Conservation (phyloP, 2,329 filamentous ascomycete genomes). For the Diaporthe citriasiana region DNA sequence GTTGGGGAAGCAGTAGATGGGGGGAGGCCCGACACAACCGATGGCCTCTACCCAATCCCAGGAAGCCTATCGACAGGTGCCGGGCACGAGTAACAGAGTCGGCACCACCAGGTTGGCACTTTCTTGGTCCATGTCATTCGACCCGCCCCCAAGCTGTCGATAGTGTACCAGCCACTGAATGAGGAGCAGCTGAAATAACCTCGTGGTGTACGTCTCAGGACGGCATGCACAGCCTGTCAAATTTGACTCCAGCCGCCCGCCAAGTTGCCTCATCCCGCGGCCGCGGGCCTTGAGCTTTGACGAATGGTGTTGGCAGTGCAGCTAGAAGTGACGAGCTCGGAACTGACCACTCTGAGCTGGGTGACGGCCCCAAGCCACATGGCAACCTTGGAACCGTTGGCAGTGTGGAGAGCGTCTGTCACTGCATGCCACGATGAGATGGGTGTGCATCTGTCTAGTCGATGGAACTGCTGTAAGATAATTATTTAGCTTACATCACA, state of each 20-base stretch:
- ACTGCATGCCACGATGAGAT: neutral
- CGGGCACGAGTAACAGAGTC: constrained; percentile 15
- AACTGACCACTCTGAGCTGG: neutral
- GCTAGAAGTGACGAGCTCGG: constrained; percentile 1
- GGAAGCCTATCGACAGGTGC: constrained; percentile 6
- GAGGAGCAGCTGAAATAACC: constrained; percentile 29
- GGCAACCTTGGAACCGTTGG: constrained; percentile 20
- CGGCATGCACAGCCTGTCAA: constrained; percentile 32
- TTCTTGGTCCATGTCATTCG: constrained; percentile 32
- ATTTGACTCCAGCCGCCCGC: constrained; percentile 26
- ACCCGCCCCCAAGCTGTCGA: constrained; percentile 27
- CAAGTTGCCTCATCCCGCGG: constrained; percentile 17
- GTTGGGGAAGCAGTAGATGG: constrained; percentile 7
- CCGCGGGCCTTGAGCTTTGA: neutral
- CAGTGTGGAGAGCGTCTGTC: constrained; percentile 6
- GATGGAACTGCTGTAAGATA: constrained; percentile 13
- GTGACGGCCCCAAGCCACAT: constrained; percentile 41
- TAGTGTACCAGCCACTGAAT: constrained; percentile 20
- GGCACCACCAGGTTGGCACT: constrained; percentile 22
- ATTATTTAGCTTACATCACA: neutral
- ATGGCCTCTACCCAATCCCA: neutral
- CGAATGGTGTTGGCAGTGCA: neutral
- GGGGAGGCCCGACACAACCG: constrained; percentile 25
- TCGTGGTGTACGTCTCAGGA: constrained; percentile 32
- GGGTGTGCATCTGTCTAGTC: neutral